Percentiles rank a stretch among this genome's conserved stretches.
phyloP scores from a whole-genome alignment of 805 yeast genomes.

The Candida boidinii region DNA sequence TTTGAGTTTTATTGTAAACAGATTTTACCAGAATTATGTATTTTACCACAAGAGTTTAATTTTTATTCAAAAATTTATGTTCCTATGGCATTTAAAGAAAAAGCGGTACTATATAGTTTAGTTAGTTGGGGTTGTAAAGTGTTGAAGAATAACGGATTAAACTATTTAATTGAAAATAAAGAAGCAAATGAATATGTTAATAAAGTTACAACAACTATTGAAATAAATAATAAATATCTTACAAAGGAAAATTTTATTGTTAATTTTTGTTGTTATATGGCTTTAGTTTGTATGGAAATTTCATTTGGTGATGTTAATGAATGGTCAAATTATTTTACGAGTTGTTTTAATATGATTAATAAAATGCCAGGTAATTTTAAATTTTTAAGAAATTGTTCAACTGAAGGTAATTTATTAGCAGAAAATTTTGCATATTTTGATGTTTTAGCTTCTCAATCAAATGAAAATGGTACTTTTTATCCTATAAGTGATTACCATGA shows the following conservation, averaged over 20 bases:
- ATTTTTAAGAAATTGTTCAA: constrained; percentile 20
- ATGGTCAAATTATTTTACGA: constrained; percentile 27
- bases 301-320: constrained; percentile 22
- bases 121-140: constrained; percentile 46
- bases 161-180: constrained; percentile 13
- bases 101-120: constrained; percentile 38
- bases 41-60: constrained; percentile 38
- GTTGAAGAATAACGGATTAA: constrained; percentile 12
- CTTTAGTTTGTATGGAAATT: constrained; percentile 23
- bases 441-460: constrained; percentile 28
- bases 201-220: constrained; percentile 6
- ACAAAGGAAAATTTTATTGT: constrained; percentile 15
- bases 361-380: constrained; percentile 20
- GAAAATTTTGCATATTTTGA: constrained; percentile 32
- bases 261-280: constrained; percentile 20
- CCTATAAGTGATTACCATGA: constrained; percentile 24
- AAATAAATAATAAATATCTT: constrained; percentile 5
- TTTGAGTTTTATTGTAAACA: constrained; percentile 39
- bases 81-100: constrained; percentile 42
- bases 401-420: constrained; percentile 27
- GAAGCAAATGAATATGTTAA: constrained; percentile 11
- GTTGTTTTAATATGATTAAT: constrained; percentile 17
- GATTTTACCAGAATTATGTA: constrained; percentile 38
- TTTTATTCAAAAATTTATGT: constrained; percentile 44
- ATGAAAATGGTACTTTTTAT: constrained; percentile 28